Evolutionary conservation across 768 basidiomycete genomes (phyloP).

Genomic region (Nidula microcarpa): DNA sequence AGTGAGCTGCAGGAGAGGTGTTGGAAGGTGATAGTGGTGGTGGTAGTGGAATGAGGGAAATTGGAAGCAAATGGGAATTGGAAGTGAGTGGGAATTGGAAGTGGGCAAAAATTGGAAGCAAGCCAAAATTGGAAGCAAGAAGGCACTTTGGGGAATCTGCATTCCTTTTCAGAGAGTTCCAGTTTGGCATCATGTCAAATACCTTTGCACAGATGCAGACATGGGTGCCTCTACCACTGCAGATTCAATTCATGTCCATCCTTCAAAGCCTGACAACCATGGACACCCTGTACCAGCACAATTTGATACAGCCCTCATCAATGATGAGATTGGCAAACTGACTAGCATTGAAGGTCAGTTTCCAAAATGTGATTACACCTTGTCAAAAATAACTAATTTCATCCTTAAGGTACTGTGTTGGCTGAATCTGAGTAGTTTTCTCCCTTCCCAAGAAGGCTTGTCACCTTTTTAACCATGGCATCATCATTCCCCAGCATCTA

Average conservation of each 20-base stretch:
- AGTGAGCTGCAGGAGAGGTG: too few species aligned
- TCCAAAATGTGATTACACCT: background rate
- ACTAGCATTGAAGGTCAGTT: constrained; percentile 5
- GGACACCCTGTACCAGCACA: constrained; percentile 12
- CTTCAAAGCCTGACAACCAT: constrained; percentile 4
- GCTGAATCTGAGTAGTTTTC: constrained; percentile 9
- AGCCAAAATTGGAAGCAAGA: too few species aligned
- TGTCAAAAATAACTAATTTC: background rate
- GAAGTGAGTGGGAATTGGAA: too few species aligned
- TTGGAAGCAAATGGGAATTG: too few species aligned
- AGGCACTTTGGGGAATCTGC: too few species aligned
- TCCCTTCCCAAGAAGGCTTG: background rate
- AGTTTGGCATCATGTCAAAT: too few species aligned
- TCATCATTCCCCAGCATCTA: constrained; percentile 2
- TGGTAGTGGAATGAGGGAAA: too few species aligned
- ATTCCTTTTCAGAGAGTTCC: constrained; percentile 14
- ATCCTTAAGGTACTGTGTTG: constrained; percentile 1
- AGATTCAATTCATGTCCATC: constrained; percentile 27
- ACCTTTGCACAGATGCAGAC: constrained; percentile 10
- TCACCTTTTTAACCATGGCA: background rate
- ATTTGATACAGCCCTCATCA: constrained; percentile 25
- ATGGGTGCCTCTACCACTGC: constrained; percentile 6
- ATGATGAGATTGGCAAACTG: constrained; percentile 1
- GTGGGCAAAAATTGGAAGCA: too few species aligned
- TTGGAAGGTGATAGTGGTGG: too few species aligned